Evolutionary conservation across 2,329 filamentous ascomycete genomes (phyloP), one percentile per base, ranked within the genome.

Genomic region (Scolecobasidium constrictum): DNA sequence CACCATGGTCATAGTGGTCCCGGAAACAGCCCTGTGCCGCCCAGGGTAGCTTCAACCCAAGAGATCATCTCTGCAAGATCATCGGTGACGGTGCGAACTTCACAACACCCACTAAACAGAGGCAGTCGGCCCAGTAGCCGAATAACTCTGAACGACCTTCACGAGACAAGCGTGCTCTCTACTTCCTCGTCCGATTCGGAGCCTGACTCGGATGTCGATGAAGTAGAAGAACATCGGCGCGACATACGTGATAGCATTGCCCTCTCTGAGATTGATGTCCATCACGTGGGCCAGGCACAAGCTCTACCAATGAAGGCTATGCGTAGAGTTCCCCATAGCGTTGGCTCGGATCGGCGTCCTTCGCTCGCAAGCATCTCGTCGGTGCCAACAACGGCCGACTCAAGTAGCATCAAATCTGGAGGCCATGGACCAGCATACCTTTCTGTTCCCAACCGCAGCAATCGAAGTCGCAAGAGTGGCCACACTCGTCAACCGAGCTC

Each of bases 101-200:
- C 9, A 19, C 38, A 13, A 7, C 23, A 20, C 13, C 22, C 12
- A 22, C 20, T 13, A 15, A 60, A 58, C 1, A 62, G 56, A 44
- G 56, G 54, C 35, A 61, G 59, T 6, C 45, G 52, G 3, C 46
- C 59, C 11, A 55, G 55, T 7, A 56, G 50, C 34, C 51, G 39
- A 23, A 62, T 31, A n/a, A 31, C n/a, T 9, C n/a, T n/a, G n/a
- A 31, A 31, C n/a, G 34, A 64, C 37, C 49, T 64, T 13, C 56
- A 63, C 28, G 53, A 63, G 26, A 55, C 54, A 5, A 64, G 61
- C 38, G 53, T 63, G 11, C 50, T 64, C 11, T 64, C 61, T 0
- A 51, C 60, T 16, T 64, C 60, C 13, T 64, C 61, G 2, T 63
- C 61, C 2, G 60, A 41, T 3, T 23, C 15, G 20, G 42, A 44